Percentiles rank a stretch among this genome's conserved stretches.
These are phyloP conservation scores for Rhizophora apiculata DNA, from an alignment of 345 rosid species.

Conservation along the genomic window DNA sequence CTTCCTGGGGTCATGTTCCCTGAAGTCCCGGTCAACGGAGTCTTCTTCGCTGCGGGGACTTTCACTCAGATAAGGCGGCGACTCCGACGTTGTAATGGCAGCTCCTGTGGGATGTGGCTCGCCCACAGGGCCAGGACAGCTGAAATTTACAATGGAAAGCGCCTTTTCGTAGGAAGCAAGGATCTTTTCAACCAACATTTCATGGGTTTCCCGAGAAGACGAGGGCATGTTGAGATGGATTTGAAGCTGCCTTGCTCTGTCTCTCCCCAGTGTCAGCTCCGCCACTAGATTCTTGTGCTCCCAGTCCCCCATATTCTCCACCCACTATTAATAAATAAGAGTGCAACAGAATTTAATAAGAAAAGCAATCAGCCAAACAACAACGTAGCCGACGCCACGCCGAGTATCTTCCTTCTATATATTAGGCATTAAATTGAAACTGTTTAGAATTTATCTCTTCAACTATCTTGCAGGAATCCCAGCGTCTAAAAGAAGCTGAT, in stretches of 20 bases:
- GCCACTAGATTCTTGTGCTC: constrained; percentile 47
- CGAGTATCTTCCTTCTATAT: no score
- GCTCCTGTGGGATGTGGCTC: constrained; percentile 19
- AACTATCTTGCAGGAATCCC: no score
- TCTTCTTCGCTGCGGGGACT: constrained; percentile 62
- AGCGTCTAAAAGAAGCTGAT: no score
- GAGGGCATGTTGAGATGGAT: constrained; percentile 39
- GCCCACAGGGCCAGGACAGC: constrained; percentile 1
- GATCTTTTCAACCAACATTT: constrained; percentile 48
- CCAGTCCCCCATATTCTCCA: constrained; percentile 48
- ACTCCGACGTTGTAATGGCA: constrained; percentile 31
- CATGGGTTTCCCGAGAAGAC: constrained; percentile 43
- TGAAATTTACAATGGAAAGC: constrained; percentile 47
- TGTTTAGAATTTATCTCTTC: no score
- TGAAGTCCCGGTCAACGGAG: constrained; percentile 45
- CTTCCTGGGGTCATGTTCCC: constrained; percentile 40
- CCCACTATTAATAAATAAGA: background rate
- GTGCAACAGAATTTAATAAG: no score
- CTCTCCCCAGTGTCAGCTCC: constrained; percentile 62
- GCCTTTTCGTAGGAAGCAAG: constrained; percentile 55
- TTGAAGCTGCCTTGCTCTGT: constrained; percentile 51
- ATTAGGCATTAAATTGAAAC: no score
- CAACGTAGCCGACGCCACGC: no score
- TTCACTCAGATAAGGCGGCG: constrained; percentile 41
- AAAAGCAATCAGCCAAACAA: no score